Conservation (phyloP, 176 grass and related monocot species). For the Ensete glaucum region DNA sequence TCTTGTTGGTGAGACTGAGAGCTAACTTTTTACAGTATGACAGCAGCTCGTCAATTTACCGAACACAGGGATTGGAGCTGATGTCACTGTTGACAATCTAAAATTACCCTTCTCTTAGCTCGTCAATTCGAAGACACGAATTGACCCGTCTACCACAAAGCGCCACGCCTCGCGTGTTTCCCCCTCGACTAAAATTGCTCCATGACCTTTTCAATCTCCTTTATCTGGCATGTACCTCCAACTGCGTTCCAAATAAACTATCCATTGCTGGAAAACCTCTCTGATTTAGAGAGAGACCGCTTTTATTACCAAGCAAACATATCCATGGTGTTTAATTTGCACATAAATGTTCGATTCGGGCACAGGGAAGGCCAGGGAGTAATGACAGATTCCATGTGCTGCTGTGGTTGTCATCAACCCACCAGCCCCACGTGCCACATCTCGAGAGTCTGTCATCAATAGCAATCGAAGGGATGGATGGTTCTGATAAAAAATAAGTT, state of each 20-base stretch:
- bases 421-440: no score
- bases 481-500: no score
- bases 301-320: neutral
- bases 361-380: no score
- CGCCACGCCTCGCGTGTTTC: neutral
- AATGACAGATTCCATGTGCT: no score
- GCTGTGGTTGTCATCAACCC: no score
- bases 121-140: neutral
- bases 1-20: neutral
- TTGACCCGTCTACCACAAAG: slow-evolving; percentile 1
- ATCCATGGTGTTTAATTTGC: neutral
- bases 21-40: neutral
- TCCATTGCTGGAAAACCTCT: no score
- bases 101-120: neutral
- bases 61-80: neutral
- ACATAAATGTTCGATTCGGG: neutral
- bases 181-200: neutral
- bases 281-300: neutral
- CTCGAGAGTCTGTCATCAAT: no score
- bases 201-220: neutral
- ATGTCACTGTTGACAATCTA: neutral
- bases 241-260: no score
- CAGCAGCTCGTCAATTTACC: neutral
- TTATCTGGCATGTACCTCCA: no score
- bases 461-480: no score